Percentiles rank a stretch among this genome's conserved stretches.
These are phyloP conservation scores for Verticillium nonalfalfae DNA, from an alignment of 2,329 filamentous ascomycete genomes.

Conservation along the genomic window DNA sequence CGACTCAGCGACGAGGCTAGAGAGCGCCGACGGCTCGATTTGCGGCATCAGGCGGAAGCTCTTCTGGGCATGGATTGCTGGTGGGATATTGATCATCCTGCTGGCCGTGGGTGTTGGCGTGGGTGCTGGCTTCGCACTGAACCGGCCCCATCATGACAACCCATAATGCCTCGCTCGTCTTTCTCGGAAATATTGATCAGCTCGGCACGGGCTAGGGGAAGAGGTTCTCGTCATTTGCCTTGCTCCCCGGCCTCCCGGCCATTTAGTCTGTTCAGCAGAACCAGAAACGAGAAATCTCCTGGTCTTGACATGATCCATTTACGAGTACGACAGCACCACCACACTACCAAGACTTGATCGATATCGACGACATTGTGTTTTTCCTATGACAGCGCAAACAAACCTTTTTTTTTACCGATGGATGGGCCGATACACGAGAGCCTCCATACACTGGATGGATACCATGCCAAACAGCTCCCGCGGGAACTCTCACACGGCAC, in stretches of 20 bases:
- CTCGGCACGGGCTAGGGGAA: not conserved
- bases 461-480: not conserved
- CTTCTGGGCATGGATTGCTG: conserved; percentile 1
- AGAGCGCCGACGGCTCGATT: not conserved
- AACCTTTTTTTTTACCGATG: no score
- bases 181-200: no score
- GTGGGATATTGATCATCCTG: not conserved
- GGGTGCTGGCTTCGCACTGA: conserved; percentile 2
- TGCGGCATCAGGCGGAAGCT: conserved; percentile 3
- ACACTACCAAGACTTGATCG: no score
- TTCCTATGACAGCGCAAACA: no score
- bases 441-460: not conserved
- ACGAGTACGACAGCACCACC: no score
- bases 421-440: no score
- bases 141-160: not conserved
- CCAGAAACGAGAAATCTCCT: no score
- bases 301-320: no score
- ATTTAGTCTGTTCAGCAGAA: no score
- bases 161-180: not conserved
- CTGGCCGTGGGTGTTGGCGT: conserved; percentile 1
- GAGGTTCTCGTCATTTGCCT: not conserved
- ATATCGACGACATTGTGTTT: no score
- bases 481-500: not conserved
- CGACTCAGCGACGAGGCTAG: not conserved
- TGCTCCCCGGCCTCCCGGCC: no score